Conservation (phyloP, 257 asterid genomes). For the Jacaranda copaia region DNA sequence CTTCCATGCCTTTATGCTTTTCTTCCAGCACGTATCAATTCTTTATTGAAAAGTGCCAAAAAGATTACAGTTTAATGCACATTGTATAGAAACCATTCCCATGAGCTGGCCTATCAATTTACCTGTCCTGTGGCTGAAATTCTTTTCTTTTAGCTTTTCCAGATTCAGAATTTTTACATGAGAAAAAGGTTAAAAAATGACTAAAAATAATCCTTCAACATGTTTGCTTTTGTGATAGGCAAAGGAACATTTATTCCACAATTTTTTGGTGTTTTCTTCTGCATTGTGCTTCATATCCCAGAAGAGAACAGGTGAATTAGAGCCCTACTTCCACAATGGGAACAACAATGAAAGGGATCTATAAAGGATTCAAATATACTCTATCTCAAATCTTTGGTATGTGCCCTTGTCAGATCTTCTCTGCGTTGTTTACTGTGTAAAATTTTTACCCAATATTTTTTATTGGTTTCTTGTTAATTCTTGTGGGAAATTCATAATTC, state of each 20-base stretch:
- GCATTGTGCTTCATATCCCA: conserved; percentile 35
- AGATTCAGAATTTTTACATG: conserved; percentile 13
- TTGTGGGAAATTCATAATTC: not conserved
- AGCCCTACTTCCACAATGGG: conserved; percentile 47
- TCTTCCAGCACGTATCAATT: not conserved
- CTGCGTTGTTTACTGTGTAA: not conserved
- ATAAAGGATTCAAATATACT: conserved; percentile 80
- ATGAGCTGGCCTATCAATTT: not conserved
- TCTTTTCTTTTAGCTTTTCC: conserved; percentile 32
- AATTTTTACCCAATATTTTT: too few relatives aligned
- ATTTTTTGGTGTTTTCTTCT: conserved; percentile 40
- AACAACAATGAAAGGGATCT: conserved; percentile 80
- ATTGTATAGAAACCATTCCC: not conserved
- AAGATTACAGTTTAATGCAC: conserved; percentile 2
- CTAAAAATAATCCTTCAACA: not conserved
- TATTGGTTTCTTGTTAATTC: not conserved
- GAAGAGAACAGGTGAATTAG: conserved; percentile 38
- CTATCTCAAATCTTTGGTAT: conserved; percentile 76
- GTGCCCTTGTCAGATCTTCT: conserved; percentile 16
- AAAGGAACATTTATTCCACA: conserved; percentile 37
- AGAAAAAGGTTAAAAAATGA: conserved; percentile 1
- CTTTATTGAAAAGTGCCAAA: conserved; percentile 17
- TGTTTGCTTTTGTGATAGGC: conserved; percentile 51
- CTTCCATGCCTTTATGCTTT: conserved; percentile 38
- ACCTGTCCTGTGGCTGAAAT: conserved; percentile 42